A percentile compares a stretch with the other conserved stretches of the same genome.
These are phyloP conservation scores for Monilinia vaccinii-corymbosi DNA, from an alignment of 2,329 filamentous ascomycete genomes.

Conservation along the genomic window DNA sequence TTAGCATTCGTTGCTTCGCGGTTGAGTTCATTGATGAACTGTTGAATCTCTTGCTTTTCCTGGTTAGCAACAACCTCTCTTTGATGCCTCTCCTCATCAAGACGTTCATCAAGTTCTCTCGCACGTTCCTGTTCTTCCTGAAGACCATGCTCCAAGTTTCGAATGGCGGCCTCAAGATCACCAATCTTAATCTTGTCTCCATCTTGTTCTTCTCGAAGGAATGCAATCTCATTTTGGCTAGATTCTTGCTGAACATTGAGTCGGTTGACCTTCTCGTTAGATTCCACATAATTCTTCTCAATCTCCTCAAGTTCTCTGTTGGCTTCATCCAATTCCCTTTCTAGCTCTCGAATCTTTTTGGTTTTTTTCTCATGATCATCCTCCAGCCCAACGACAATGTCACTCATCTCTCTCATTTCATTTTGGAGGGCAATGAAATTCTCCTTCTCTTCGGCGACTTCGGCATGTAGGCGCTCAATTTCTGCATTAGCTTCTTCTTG, in stretches of 20 bases:
- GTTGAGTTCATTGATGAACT: slow-evolving; percentile 88
- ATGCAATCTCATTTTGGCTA: slow-evolving; percentile 84
- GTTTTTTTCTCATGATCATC: slow-evolving; percentile 78
- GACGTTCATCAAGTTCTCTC: slow-evolving; percentile 62
- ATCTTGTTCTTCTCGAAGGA: slow-evolving; percentile 94
- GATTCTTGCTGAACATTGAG: slow-evolving; percentile 88
- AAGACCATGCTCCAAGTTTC: slow-evolving; percentile 68
- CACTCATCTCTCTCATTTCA: slow-evolving; percentile 88
- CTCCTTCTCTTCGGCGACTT: slow-evolving; percentile 68
- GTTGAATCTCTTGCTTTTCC: slow-evolving; percentile 92
- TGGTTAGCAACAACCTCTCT: slow-evolving; percentile 77
- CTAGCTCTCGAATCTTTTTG: slow-evolving; percentile 70
- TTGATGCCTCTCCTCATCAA: slow-evolving; percentile 74
- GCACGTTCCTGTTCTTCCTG: slow-evolving; percentile 74
- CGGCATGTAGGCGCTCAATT: slow-evolving; percentile 58
- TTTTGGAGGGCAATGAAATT: slow-evolving; percentile 87
- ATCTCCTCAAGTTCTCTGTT: slow-evolving; percentile 81
- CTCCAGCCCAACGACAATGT: slow-evolving; percentile 76
- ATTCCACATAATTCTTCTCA: slow-evolving; percentile 74
- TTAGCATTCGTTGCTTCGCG: slow-evolving; percentile 71
- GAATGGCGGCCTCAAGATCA: slow-evolving; percentile 76
- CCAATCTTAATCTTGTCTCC: slow-evolving; percentile 96
- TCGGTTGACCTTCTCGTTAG: slow-evolving; percentile 79
- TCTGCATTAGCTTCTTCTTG: slow-evolving; percentile 65
- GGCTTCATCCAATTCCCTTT: slow-evolving; percentile 72